Evolutionary conservation across 495 filamentous ascomycete genomes (phyloP), one percentile per base, ranked within the genome.

Genomic region (Penicillium lividum): DNA sequence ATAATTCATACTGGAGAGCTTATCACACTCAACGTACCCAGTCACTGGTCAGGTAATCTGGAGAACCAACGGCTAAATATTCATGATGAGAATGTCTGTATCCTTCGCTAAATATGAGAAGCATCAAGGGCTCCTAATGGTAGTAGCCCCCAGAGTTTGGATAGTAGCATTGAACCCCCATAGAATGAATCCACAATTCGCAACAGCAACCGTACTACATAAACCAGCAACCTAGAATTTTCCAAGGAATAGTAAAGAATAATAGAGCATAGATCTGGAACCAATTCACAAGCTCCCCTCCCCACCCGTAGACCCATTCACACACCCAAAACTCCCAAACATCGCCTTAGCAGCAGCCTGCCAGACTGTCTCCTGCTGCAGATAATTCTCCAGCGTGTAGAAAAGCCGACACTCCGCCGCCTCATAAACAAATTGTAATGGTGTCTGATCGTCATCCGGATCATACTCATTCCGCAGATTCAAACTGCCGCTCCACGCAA

Each of bases 331-430:
- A 53, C 40, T 45, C 6, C 67, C 67, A 60, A 70, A 72, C 61
- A 72, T 67, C 10, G 68, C 59, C 34, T 50, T 61, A 6, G 61
- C 67, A 28, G 69, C 69, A 56, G 62, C 65, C 47, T 56, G 63
- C 69, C 69, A 72, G n/a, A 62, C 54, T 31, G 59, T 68, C 53
- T 68, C 68, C 31, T 60, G 47, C 30, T 61, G 38, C 10, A 70
- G 13, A 52, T 68, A 65, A 28, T 70, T 68, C 7, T 73, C 65
- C 42, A 68, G 3, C 0, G 69, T 76, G 31, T 73, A 75, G 36
- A 75, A 76, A 10, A 70, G 57, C n/a, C 73, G 65, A 50, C 73
- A 76, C 53, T 76, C 70, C 7, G 73, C 70, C 30, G 73, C 68
- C 36, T 76, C 69, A 43, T 75, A 76, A 29, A 65, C 58, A 46